Evolutionary conservation across 495 filamentous ascomycete species (phyloP), one percentile per base, ranked within the genome.

Genomic region (Tuber aestivum): DNA sequence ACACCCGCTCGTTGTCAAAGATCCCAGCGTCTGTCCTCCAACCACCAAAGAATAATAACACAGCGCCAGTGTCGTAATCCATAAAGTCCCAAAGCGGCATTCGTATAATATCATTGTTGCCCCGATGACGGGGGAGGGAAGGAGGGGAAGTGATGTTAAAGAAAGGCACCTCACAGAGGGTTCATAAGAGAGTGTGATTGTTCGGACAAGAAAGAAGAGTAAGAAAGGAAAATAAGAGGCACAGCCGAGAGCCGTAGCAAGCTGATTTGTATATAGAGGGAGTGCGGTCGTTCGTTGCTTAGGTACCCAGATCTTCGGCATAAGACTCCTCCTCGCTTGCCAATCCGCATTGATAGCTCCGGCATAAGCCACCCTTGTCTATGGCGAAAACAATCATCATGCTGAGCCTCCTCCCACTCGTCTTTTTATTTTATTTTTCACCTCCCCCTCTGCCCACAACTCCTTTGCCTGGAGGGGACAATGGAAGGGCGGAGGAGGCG

Each of bases 11-110:
- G 2, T 16, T 16, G n/a, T 27, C 56, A 65, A 65, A 65, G n/a
- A 65, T n/a, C 56, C 56, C 56, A 65, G 56, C 56, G 56, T 65
- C 56, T 65, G 56, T 65, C 56, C 56, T 65, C 56, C 56, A 32
- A 65, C 56, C 14, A 32, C n/a, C 56, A 65, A 32, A 65, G 32
- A 16, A 32, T 32, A 65, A 65, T 14, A 65, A 32, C 56, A 32
- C 56, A 65, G 56, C 6, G 32, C 5, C 56, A 65, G 56, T 65
- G 56, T 18, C n/a, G 56, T 32, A 16, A 65, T 65, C 56, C 56
- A 65, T 18, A 65, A 65, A 65, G 56, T 10, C n/a, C 56, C 56
- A 32, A 65, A 65, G 56, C 12, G n/a, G 56, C n/a, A 16, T 65
- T 65, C 32, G 56, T 65, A 32, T 32, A 65, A 27, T 61, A 27